A percentile compares a stretch with the other conserved stretches of the same genome.
These are phyloP conservation scores for Rubus idaeus DNA, from an alignment of 306 rosid species.

Conservation along the genomic window DNA sequence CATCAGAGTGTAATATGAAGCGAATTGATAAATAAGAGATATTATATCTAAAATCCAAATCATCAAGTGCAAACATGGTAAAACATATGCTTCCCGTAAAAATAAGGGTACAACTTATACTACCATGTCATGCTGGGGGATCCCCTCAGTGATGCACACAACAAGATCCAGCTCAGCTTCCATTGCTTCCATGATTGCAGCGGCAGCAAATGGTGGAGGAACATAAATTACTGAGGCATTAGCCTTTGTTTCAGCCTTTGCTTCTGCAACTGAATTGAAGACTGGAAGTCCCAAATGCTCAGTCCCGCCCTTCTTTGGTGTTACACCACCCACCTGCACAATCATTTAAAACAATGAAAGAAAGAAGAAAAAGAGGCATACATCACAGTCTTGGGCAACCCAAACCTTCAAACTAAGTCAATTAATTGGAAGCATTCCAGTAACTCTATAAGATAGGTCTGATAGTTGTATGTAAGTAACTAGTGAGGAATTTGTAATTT, in stretches of 20 bases:
- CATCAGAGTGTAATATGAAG: neutral
- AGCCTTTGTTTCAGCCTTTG: constrained; percentile 93
- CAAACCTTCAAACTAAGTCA: neutral
- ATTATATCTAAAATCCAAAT: neutral
- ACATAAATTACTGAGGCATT: constrained; percentile 91
- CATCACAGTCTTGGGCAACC: no score
- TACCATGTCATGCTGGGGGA: constrained; percentile 99
- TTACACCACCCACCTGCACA: constrained; percentile 87
- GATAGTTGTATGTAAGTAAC: neutral
- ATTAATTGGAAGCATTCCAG: neutral
- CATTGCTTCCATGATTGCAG: constrained; percentile 86
- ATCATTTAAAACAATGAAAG: neutral
- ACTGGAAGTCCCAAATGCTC: constrained; percentile 99
- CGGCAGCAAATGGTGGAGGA: constrained; percentile 98
- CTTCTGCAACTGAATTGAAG: constrained; percentile 89
- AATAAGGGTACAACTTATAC: neutral
- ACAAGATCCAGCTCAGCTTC: constrained; percentile 96
- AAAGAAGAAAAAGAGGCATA: neutral
- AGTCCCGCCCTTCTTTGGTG: constrained; percentile 97
- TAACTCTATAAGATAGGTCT: neutral
- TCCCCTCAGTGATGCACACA: constrained; percentile 98
- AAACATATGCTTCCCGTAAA: neutral
- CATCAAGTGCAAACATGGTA: neutral
- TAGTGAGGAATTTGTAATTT: neutral
- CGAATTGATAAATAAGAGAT: neutral